Evolutionary conservation across 352 stramenopile species (phyloP), one percentile per base, ranked within the genome.

Genomic region (Globisporangium polare): DNA sequence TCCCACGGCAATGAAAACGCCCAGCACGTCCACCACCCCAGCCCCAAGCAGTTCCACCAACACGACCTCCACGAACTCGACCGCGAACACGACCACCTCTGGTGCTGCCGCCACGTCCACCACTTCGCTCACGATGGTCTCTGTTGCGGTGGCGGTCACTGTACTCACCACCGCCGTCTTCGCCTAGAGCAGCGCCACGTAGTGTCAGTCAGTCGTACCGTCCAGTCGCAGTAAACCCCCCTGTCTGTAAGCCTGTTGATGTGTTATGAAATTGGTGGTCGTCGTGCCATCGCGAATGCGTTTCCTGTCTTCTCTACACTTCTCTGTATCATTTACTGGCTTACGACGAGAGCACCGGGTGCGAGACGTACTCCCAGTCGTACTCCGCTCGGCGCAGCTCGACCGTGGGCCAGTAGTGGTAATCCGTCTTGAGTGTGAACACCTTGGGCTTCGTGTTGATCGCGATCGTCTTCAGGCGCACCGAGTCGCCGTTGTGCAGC

Each of bases 361-460:
- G 76, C 27, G 76, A 74, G 12, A 90, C 78, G 51, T 92, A 92
- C 53, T 86, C 75, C 85, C 85, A 94, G 54, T 92, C 80, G 62
- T 63, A 84, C 43, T 67, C 71, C 22, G 84, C 67, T 50, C 86
- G 74, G 31, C 68, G 75, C 33, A 97, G 72, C 71, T 97, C 86
- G 35, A 92, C 71, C 5, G 90, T 96, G 41, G 90, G 88, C 87
- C 88, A 97, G 74, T 96, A 97, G 70, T 94, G 80, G 61, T 95
- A 95, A 67, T 96, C 89, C 5, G 81, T 93, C 74, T 95, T 96
- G 24, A 97, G 73, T n/a, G 88, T 96, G 51, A 94, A 90, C 24
- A 95, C 85, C 59, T 92, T 94, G 37, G 82, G 80, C 59, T 96
- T 96, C 2, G 83, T 94, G 58, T 97, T 94, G 57, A 97, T 89